Evolutionary conservation across 768 basidiomycete genomes (phyloP).

Genomic region (Rhodosporidiobolus sp.): DNA sequence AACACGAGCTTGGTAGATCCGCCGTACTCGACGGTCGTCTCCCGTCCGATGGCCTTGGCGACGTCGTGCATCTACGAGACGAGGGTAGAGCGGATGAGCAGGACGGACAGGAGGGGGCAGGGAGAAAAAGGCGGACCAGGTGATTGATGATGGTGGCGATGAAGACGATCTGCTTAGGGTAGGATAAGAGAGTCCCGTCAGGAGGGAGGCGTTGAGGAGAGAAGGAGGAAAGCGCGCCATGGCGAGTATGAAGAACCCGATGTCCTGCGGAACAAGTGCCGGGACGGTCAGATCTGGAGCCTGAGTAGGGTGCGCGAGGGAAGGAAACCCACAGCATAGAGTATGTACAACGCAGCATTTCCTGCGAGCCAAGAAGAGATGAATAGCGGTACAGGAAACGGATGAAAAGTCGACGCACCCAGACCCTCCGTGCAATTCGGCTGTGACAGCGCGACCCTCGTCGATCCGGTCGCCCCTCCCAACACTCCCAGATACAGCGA

Average conservation of each 20-base stretch:
- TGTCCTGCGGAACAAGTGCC: not conserved
- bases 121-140: not conserved
- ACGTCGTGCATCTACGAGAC: constrained; percentile 7
- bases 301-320: not conserved
- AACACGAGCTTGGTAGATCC: constrained; percentile 17
- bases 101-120: not conserved
- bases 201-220: too few species aligned
- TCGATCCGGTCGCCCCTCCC: constrained; percentile 7
- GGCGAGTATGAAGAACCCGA: constrained; percentile 21
- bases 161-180: not conserved
- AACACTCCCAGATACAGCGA: constrained; percentile 2
- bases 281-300: not conserved
- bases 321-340: not conserved
- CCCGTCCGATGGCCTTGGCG: not conserved
- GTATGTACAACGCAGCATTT: not conserved
- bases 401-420: not conserved
- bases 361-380: not conserved
- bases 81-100: too few species aligned
- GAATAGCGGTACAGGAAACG: too few species aligned
- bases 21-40: not conserved
- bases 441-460: constrained; percentile 11
- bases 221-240: not conserved
- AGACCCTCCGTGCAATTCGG: constrained; percentile 19
- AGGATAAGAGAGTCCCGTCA: too few species aligned
- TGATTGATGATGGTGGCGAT: constrained; percentile 21